Base-by-base conservation (phyloP, 495 filamentous ascomycete genomes). In the Neurospora sp. region DNA sequence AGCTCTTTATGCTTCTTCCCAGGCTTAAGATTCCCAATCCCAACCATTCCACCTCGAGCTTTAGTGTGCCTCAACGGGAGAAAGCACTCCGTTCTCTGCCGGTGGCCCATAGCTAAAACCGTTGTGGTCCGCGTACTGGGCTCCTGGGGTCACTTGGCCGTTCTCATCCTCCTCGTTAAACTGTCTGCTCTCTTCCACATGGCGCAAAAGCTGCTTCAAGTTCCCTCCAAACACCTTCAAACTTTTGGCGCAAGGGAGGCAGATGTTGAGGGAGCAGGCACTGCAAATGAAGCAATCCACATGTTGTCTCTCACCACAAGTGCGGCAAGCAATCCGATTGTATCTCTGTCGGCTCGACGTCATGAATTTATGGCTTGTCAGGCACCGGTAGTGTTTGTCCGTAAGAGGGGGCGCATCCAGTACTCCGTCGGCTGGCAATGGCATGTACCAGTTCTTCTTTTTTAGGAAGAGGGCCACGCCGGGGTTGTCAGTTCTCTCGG, bases 241-340 rank as follows among this genome's bases (percentile, higher is more conserved):
- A 8, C 66, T 11, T 9, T 11, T 61, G 20, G 18, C 70, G 53
- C 79, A 80, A 3, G 73, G 71, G 11, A 37, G 18, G 40, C 79
- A 80, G 20, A 80, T 73, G 20, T 77, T 78, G 40, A 80, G 53
- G 10, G 72, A 31, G 68, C 79, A 80, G n/a, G 75, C 73, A 69
- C 79, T 80, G 73, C 79, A 80, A 40, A 79, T 78, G 16, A 53
- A 77, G 70, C 73, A 74, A n/a, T 80, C 79, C 76, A 72, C 75
- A 73, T 73, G 71, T 4, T 66, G 53, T 35, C 53, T 66, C 27
- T 66, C 53, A 31, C 79, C 79, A 66, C 79, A 80, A 31, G 73
- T 75, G 31, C 76, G 66, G 72, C 79, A 80, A 1, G 75, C 77
- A 27, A 80, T 75, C 0, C 78, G 77, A 68, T 80, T 80, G 44